Conservation (phyloP, 495 filamentous ascomycete species). For the Hypoxylon crocopeplum region DNA sequence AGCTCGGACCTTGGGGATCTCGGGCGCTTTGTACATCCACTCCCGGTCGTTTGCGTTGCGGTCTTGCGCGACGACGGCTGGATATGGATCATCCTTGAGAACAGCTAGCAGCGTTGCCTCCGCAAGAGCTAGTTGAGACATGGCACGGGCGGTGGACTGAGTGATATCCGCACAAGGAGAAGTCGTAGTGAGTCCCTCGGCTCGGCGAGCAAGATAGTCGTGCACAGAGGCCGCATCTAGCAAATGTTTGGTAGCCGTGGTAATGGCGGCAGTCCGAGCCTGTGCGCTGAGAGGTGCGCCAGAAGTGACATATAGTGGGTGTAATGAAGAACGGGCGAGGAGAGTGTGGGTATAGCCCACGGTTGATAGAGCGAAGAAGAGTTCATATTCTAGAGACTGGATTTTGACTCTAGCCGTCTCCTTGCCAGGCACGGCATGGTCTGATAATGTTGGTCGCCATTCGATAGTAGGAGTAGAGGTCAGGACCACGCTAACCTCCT, state of each 20-base stretch:
- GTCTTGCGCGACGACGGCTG: slow-evolving; percentile 74
- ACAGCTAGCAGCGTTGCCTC: slow-evolving; percentile 91
- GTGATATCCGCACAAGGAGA: slow-evolving; percentile 66
- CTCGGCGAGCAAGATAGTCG: slow-evolving; percentile 64
- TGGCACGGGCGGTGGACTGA: slow-evolving; percentile 68
- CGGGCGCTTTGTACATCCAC: slow-evolving; percentile 90
- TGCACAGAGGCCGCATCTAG: slow-evolving; percentile 82
- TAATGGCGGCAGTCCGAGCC: slow-evolving; percentile 70
- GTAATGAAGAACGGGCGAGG: slow-evolving; percentile 65
- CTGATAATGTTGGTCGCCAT: slow-evolving; percentile 84
- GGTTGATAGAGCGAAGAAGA: slow-evolving; percentile 78
- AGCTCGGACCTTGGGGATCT: slow-evolving; percentile 86
- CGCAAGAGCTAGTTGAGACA: slow-evolving; percentile 76
- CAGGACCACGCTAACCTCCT: slow-evolving; percentile 68
- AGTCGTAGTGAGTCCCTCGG: slow-evolving; percentile 38
- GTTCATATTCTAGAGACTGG: slow-evolving; percentile 81
- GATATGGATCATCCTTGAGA: slow-evolving; percentile 91
- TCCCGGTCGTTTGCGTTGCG: slow-evolving; percentile 81
- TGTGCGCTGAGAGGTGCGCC: slow-evolving; percentile 66
- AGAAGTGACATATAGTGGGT: slow-evolving; percentile 60
- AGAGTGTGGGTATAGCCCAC: slow-evolving; percentile 75
- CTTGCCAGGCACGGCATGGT: slow-evolving; percentile 59
- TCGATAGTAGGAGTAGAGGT: slow-evolving; percentile 62
- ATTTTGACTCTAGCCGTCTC: slow-evolving; percentile 68
- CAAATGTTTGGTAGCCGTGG: slow-evolving; percentile 77